phyloP scores from a whole-genome alignment of 164 flowering plant species.

The Kalanchoe fedtschenkoi region DNA sequence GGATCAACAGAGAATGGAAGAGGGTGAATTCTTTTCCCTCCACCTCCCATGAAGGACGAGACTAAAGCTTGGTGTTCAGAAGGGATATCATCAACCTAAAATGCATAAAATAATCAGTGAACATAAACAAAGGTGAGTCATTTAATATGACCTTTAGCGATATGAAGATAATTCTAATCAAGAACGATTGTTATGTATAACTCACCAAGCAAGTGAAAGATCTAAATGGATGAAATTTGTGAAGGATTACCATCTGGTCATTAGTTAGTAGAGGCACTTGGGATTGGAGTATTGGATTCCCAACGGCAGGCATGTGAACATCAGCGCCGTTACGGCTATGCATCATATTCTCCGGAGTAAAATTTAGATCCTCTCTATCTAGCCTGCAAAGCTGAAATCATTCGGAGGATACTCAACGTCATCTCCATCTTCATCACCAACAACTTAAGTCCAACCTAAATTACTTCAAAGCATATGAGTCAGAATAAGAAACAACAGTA shows the following conservation, averaged over 20 bases:
- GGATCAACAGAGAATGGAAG: constrained; percentile 48
- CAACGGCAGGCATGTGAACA: constrained; percentile 12
- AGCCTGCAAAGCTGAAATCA: constrained; percentile 19
- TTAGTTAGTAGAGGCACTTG: constrained; percentile 21
- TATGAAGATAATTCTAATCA: background rate
- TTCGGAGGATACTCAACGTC: constrained; percentile 13
- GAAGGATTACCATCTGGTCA: constrained; percentile 17
- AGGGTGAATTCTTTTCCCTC: constrained; percentile 42
- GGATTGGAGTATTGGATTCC: constrained; percentile 12
- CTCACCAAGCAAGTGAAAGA: background rate
- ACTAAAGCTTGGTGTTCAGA: constrained; percentile 48
- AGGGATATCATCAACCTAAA: constrained; percentile 44
- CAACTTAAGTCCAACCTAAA: constrained; percentile 13
- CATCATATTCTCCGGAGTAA: constrained; percentile 14
- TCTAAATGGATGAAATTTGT: background rate
- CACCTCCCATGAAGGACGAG: constrained; percentile 31
- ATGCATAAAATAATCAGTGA: constrained; percentile 2
- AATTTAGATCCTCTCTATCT: constrained; percentile 24
- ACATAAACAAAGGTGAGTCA: background rate
- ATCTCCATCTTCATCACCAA: constrained; percentile 14
- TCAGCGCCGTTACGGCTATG: constrained; percentile 11
- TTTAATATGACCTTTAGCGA: background rate
- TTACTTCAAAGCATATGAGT: background rate
- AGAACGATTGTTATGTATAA: background rate
- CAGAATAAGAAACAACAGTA: background rate